Evolutionary conservation across 163 green algal species (phyloP), one percentile per base, ranked within the genome.

Genomic region (Trebouxia gelatinosa): DNA sequence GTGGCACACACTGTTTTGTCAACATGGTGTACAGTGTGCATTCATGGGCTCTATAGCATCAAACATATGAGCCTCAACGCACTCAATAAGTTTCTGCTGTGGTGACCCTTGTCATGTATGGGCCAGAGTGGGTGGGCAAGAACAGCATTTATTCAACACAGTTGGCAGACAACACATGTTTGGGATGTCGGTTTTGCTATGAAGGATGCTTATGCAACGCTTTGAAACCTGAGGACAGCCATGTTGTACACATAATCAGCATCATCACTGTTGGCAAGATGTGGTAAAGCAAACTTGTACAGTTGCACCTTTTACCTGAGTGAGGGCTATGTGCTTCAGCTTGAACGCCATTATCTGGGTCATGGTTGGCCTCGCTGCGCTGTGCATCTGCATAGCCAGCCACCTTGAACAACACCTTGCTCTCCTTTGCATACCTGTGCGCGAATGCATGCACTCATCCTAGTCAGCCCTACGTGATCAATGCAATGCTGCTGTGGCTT

Each of bases 331-430:
- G 35, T 17, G 26, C 6, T 23, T 72, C 13, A 19, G 50, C 64
- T n/a, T n/a, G n/a, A 40, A 16, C 39, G 28, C 29, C 26, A 23
- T 21, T 23, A 38, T 51, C 50, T 35, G 31, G n/a, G n/a, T n/a
- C n/a, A n/a, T n/a, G n/a, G n/a, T n/a, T n/a, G n/a, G n/a, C n/a
- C 21, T 28, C 23, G 50, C 50, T 78, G 48, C 34, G 13, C 31
- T n/a, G 21, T 26, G 35, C n/a, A 46, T 85, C 70, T n/a, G 59
- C 70, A 74, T 85, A 90, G 0, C 81, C 79, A 1, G 86, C 77
- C 35, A 98, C 88, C 88, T 98, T 98, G 79, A 91, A 88, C 35
- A 95, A 78, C 2, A 94, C 80, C 79, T 94, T 93, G 58, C 75
- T 92, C 38, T 95, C 90, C 79, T 86, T 79, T 29, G 85, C 59